These are phyloP conservation scores for Aspergillus kassunensis DNA, from an alignment of 495 filamentous ascomycete genomes.

Conservation along the genomic window DNA sequence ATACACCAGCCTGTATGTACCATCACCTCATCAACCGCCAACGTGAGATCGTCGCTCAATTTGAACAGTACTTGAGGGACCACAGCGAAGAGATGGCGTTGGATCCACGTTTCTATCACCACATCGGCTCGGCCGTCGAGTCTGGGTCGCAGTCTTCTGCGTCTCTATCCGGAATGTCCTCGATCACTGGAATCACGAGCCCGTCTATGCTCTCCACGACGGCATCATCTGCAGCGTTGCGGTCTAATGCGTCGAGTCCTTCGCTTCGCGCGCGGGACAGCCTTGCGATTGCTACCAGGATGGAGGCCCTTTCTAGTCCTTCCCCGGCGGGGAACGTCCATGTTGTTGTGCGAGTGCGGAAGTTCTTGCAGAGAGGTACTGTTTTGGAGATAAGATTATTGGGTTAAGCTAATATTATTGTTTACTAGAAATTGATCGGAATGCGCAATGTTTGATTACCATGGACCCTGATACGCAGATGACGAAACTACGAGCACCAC, in stretches of 20 bases:
- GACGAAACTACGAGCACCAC: conserved; percentile 65
- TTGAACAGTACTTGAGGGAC: conserved; percentile 46
- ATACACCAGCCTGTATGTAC: conserved; percentile 40
- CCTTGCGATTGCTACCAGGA: conserved; percentile 41
- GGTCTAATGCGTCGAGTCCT: conserved; percentile 50
- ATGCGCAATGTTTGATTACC: conserved; percentile 76
- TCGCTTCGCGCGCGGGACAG: conserved; percentile 72
- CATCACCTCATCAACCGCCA: conserved; percentile 34
- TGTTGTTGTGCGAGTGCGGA: conserved; percentile 89
- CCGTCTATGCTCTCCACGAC: conserved; percentile 49
- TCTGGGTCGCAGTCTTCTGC: conserved; percentile 52
- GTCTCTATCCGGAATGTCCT: conserved; percentile 51
- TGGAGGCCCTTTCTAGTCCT: conserved; percentile 32
- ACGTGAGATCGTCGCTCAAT: conserved; percentile 44
- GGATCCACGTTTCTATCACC: conserved; percentile 53
- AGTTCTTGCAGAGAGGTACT: conserved; percentile 82
- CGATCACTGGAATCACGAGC: conserved; percentile 50
- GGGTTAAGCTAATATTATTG: too few species aligned
- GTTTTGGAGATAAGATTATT: too few species aligned
- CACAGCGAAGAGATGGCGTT: conserved; percentile 51
- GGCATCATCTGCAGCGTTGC: conserved; percentile 55
- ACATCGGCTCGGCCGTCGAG: conserved; percentile 38
- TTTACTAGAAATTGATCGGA: conserved; percentile 78
- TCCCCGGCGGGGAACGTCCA: conserved; percentile 76
- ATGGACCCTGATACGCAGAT: conserved; percentile 85